Evolutionary conservation across 1,139 yeast genomes (phyloP), one percentile per base, ranked within the genome.

Genomic region (Kurtzmaniella natalensis): DNA sequence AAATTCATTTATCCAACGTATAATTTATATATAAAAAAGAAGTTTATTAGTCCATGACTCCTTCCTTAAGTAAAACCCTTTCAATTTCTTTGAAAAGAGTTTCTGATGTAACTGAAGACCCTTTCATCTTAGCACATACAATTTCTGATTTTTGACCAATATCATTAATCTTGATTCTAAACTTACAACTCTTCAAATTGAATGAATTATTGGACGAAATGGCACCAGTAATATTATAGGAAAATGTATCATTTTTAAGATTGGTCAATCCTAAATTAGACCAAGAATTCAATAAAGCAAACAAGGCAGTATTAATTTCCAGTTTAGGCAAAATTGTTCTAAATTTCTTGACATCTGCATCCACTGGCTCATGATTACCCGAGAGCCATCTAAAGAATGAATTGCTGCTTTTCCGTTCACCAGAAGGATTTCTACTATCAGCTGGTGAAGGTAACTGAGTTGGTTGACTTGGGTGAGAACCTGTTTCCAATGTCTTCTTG

Each of bases 181-280:
- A 81, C 44, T 72, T 71, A 46, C 87, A 79, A 33, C 82, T 72
- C 56, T 78, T 77, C 49, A 81, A 61, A 34, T 81, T 74, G 47
- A 81, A 62, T 1, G 81, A 66, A 54, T 81, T 81, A 41, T 70
- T 64, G 43, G 73, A 78, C 2, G 85, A 66, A 30, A 82, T 71
- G 15, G 75, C 68, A 31, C 87, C 89, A 16, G 72, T 71, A 25
- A 82, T 67, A 25, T 63, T 63, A 45, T 61, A 58, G 7, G 64
- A 59, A 11, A 63, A 56, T 26, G 65, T 62, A 45, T 71, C 73
- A 35, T 73, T 60, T 32, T 61, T 62, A 41, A 82, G 66, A 39
- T 76, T 71, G 45, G 72, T 76, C 50, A 82, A 59, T 7, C 92
- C 89, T 49, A 81, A 81, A 43, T 74, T 76, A 11, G 78, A 71